phyloP scores from a whole-genome alignment of 176 grass and related monocot genomes.

The Neostapfia colusana region DNA sequence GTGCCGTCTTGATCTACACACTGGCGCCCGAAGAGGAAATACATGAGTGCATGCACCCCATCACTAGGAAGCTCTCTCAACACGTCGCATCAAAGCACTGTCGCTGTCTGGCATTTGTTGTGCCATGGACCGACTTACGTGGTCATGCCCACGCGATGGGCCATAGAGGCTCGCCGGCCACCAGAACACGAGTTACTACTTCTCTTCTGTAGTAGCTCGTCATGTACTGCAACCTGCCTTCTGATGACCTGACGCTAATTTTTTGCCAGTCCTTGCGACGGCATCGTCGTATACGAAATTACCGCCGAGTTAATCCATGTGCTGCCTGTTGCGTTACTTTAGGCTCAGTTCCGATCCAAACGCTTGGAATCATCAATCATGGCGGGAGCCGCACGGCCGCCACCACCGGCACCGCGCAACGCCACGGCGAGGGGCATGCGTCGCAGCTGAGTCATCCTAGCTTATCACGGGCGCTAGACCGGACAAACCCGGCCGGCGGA shows the following conservation, averaged over 20 bases:
- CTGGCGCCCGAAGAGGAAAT: background rate
- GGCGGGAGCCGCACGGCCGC: conserved; percentile 17
- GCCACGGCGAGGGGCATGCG: conserved; percentile 16
- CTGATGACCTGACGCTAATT: background rate
- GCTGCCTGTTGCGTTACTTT: background rate
- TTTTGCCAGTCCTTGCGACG: conserved; percentile 18
- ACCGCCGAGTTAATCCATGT: background rate
- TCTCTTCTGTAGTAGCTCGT: background rate
- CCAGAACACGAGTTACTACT: background rate
- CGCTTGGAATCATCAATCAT: background rate
- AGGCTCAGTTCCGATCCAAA: background rate
- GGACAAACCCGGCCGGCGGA: background rate
- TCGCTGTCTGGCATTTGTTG: conserved; percentile 5
- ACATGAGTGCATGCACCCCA: conserved; percentile 8
- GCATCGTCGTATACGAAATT: background rate
- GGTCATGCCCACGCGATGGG: background rate
- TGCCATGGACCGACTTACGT: background rate
- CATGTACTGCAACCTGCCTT: background rate
- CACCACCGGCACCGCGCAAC: background rate
- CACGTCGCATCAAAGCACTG: conserved; percentile 17
- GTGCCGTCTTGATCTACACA: conserved; percentile 3
- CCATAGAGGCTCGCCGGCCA: background rate
- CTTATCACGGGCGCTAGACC: conserved; percentile 25
- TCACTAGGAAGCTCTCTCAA: conserved; percentile 3
- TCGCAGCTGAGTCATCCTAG: conserved; percentile 21